Evolutionary conservation across 179 eudicot genomes (phyloP).

Genomic region (Spinacia oleracea): DNA sequence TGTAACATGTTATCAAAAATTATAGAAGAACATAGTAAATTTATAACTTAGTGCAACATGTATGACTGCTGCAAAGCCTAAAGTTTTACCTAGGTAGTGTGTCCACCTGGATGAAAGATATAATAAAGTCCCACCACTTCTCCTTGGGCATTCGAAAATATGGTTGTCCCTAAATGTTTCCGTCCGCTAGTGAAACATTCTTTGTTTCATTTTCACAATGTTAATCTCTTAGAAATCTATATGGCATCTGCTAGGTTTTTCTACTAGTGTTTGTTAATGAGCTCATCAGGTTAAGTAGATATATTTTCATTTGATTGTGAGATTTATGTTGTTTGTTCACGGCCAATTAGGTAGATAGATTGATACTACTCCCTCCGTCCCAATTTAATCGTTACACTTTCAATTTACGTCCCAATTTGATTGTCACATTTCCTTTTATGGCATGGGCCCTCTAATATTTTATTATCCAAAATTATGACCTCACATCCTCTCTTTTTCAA

Average conservation of each 20-base stretch:
- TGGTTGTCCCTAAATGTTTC: neutral
- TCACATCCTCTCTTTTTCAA: too few relatives aligned
- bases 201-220: neutral
- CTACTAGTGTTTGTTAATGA: neutral
- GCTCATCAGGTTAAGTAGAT: neutral
- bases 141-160: neutral
- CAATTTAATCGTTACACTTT: too few relatives aligned
- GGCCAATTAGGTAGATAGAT: too few relatives aligned
- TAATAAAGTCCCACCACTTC: neutral
- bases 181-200: neutral
- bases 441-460: too few relatives aligned
- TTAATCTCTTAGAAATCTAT: neutral
- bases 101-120: neutral
- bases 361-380: too few relatives aligned
- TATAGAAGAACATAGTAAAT: neutral
- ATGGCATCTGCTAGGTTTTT: neutral
- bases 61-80: neutral
- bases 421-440: too few relatives aligned
- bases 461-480: too few relatives aligned
- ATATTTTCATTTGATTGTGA: neutral
- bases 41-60: neutral
- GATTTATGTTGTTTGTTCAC: neutral
- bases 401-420: too few relatives aligned
- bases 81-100: neutral
- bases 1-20: neutral